Evolutionary conservation across 768 basidiomycete genomes (phyloP).

Genomic region (Rhodotorula paludigena): DNA sequence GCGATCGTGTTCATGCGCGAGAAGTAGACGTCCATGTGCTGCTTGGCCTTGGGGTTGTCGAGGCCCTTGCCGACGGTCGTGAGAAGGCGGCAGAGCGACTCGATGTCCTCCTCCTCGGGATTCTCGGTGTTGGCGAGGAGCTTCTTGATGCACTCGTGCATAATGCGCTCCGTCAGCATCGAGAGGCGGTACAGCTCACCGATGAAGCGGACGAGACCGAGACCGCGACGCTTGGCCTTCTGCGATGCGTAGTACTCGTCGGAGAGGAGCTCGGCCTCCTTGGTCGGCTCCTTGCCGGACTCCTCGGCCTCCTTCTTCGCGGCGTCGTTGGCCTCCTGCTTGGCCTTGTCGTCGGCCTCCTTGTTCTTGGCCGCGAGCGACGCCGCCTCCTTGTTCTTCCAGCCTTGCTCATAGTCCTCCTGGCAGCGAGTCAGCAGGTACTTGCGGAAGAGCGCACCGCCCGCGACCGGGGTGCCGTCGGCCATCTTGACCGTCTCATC

Average conservation of each 20-base stretch:
- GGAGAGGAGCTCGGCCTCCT: conserved; percentile 71
- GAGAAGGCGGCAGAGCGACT: conserved; percentile 87
- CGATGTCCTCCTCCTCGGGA: conserved; percentile 96
- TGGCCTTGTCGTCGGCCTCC: conserved; percentile 76
- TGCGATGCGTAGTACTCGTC: conserved; percentile 94
- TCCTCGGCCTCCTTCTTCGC: conserved; percentile 42
- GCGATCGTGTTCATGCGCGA: conserved; percentile 76
- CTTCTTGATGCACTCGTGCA: conserved; percentile 98
- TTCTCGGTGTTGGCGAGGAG: conserved; percentile 85
- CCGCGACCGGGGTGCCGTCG: conserved; percentile 83
- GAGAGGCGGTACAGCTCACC: conserved; percentile 98
- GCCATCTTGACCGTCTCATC: conserved; percentile 76
- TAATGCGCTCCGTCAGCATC: conserved; percentile 96
- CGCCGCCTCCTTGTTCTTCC: conserved; percentile 80
- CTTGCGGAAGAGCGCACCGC: conserved; percentile 91
- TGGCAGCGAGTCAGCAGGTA: conserved; percentile 95
- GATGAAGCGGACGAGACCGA: conserved; percentile 95
- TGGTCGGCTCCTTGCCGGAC: conserved; percentile 53
- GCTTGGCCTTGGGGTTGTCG: conserved; percentile 61
- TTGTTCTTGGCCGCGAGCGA: conserved; percentile 80
- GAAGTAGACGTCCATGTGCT: conserved; percentile 88
- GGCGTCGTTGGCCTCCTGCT: conserved; percentile 55
- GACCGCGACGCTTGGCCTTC: conserved; percentile 94
- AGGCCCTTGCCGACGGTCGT: conserved; percentile 78
- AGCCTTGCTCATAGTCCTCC: conserved; percentile 94